A percentile compares a stretch with the other conserved stretches of the same genome.
Evolutionary conservation across 1,139 yeast genomes (phyloP).

Genomic region (Pichia sp.): DNA sequence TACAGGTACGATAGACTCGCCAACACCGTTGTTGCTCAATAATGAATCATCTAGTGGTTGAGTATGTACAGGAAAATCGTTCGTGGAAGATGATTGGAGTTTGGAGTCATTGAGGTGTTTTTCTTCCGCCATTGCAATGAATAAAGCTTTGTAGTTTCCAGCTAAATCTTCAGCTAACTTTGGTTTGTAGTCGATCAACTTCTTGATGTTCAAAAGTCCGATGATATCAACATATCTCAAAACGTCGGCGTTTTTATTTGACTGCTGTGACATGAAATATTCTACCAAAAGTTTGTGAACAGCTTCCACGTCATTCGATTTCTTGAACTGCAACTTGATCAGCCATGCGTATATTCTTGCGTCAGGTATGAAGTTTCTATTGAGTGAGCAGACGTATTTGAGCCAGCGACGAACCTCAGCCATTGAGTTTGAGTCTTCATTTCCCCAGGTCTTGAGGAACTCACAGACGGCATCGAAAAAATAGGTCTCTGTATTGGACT

Average conservation of each 20-base stretch:
- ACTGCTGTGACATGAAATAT: slow-evolving; percentile 16
- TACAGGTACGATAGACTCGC: neutral
- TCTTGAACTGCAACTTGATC: slow-evolving; percentile 25
- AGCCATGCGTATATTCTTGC: slow-evolving; percentile 31
- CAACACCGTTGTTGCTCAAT: neutral
- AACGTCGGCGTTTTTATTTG: slow-evolving; percentile 35
- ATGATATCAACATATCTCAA: slow-evolving; percentile 64
- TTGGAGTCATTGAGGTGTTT: neutral
- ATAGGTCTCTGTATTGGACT: slow-evolving; percentile 34
- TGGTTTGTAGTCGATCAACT: slow-evolving; percentile 33
- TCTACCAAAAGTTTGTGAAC: slow-evolving; percentile 21
- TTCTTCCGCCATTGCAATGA: slow-evolving; percentile 23
- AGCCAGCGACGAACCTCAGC: slow-evolving; percentile 26
- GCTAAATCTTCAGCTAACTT: slow-evolving; percentile 33
- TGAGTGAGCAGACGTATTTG: slow-evolving; percentile 17
- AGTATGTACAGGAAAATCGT: neutral
- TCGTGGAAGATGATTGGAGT: neutral
- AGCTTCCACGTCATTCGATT: slow-evolving; percentile 18
- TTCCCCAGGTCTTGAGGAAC: slow-evolving; percentile 43
- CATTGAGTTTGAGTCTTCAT: slow-evolving; percentile 30
- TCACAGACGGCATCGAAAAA: slow-evolving; percentile 45
- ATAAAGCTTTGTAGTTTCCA: slow-evolving; percentile 34
- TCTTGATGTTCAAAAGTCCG: slow-evolving; percentile 57
- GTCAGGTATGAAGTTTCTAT: slow-evolving; percentile 21
- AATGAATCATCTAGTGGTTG: neutral